Base-by-base conservation (phyloP, 1,284 basidiomycete genomes). In the Trametes pubescens region DNA sequence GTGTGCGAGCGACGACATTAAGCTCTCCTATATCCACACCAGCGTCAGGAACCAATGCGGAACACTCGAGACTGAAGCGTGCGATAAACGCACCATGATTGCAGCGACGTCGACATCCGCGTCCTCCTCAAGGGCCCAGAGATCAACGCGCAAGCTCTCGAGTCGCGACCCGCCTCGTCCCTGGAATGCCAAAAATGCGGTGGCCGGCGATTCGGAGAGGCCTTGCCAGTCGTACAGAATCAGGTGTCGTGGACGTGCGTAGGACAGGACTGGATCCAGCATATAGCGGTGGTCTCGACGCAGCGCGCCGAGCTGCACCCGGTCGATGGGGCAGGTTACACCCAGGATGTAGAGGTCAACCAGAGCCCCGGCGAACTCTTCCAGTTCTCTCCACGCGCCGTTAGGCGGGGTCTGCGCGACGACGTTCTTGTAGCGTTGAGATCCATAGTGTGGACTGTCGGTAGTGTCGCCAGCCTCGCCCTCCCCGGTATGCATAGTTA, bases 111-210 rank as follows among this genome's bases (percentile, higher is more conserved):
- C 21, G 7, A 14, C 44, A 18, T 10, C 22, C 24, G 5, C 4
- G 44, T 24, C 44, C 24, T 24, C 22, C 2, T 10, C 7, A 11
- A 24, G 22, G 22, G 22, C 21, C 24, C 11, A 9, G 10, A 11
- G 4, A 10, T 22, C 22, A 21, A 47, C 9, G 11, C 21, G 2
- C n/a, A 52, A 34, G 14, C 35, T 38, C 34, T 52, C 35, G 34
- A 52, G 51, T 18, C 35, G 51, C 4, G 51, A 52, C 26, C 34
- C 51, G 29, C 51, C 51, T 14, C 16, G 35, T 13, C 51, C 51
- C 18, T 21, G 22, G 21, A 52, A 18, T 14, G 51, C 51, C 18
- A 34, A n/a, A 22, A 14, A 37, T 11, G 21, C 34, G 34, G 35
- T 32, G 32, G 29, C n/a, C n/a, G 35, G 8, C 34, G 51, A 21